Evolutionary conservation across 1,284 basidiomycete species (phyloP), one percentile per base, ranked within the genome.

Genomic region (Papiliotrema fonsecae): DNA sequence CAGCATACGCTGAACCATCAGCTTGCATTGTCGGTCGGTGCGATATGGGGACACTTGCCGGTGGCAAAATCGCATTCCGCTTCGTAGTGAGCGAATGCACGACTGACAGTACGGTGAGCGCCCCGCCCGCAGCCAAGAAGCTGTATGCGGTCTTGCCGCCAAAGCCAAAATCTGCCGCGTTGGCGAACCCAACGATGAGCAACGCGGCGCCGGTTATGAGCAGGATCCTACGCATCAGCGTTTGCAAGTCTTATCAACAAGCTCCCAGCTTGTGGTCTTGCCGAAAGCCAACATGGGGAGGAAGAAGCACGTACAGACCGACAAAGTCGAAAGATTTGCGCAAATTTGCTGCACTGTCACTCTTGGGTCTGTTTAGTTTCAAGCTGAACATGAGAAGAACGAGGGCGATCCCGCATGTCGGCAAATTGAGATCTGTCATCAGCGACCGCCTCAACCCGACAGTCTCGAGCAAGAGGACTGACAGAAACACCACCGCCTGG

Each of bases 141-240:
- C 80, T 79, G 41, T 93, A 89, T 0, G 88, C 86, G 52, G 82
- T 66, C 3, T 81, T 28, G 64, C 57, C 26, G 34, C 50, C 44
- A 51, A 73, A 75, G 9, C 72, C 72, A 27, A 60, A 50, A 50
- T 74, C 72, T 7, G 71, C 65, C 2, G 64, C 74, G 49, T 57
- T 66, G 41, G 63, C 85, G 69, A 96, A 74, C 0, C 91, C 91
- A 11, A 94, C 75, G 16, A 96, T 78, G 16, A 96, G 66, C 46
- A 84, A 82, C 5, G 89, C 77, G 16, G 88, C 81, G 0, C 86
- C 86, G 1, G 72, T 73, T 45, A 93, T 81, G 47, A 96, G 77
- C 28, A 89, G 76, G 27, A 78, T 46, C 2, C 63, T 67, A 42
- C 24, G 16, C 1, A 25, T 48, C 30, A 56, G n/a, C n/a, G n/a